Base-by-base conservation (phyloP, 73 alveolate genomes). In the Effrenium voratum region DNA sequence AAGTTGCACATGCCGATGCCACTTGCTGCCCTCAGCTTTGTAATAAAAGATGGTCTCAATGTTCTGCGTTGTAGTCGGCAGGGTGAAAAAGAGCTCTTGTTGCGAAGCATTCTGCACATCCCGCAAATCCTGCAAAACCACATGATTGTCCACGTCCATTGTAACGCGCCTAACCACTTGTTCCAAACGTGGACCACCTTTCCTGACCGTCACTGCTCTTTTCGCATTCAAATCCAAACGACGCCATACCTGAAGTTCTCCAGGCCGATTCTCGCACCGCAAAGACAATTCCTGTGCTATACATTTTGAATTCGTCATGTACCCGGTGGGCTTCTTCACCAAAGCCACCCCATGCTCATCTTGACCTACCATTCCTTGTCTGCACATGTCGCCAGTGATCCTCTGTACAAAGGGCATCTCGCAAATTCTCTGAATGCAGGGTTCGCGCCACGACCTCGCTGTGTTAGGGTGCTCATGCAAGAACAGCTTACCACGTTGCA, bases 401-500 rank as follows among this genome's bases (percentile, higher is more conserved):
- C 47, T 22, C 19, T 3, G 22, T 1, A 86, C 94, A 34, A 13
- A 22, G 2, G 32, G 47, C 22, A 0, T n/a, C 50, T 24, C 41
- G 32, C 3, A n/a, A 44, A 86, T 24, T 19, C 5, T 16, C 1
- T 55, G 4, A 5, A 49, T 50, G 13, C 28, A 10, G 0, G n/a
- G 77, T 1, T 34, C 43, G 19, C 16, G 8, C 94, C 94, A 86
- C 1, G 82, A 59, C 28, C 34, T 6, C 0, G 83, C 82, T 5
- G 26, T 4, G 19, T 41, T 28, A 60, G 94, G 94, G 59, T 52
- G 79, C 38, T 86, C 94, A 22, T 59, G 82, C 38, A 86, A 16
- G 49, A 86, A 86, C 4, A 19, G 59, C 2, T 1, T 38, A 5
- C 55, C 55, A 1, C 79, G 40, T 30, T 0, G 47, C 60, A 86